A percentile compares a stretch with the other conserved stretches of the same genome.
phyloP scores from a whole-genome alignment of 164 flowering plant species.

The Aristolochia contorta region DNA sequence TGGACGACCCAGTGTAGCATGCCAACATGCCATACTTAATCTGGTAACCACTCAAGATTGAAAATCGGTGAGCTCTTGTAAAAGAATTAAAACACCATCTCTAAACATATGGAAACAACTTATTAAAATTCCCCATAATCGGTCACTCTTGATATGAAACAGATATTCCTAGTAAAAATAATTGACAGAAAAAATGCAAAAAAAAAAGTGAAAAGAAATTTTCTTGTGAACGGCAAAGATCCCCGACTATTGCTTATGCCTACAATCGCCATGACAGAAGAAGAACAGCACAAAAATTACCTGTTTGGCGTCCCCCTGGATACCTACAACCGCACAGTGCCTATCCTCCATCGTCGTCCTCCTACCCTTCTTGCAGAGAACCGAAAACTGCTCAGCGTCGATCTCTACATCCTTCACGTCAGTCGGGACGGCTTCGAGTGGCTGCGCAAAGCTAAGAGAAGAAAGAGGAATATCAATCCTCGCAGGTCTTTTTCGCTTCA shows the following conservation, averaged over 20 bases:
- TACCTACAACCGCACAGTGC: constrained; percentile 41
- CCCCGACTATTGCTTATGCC: not conserved
- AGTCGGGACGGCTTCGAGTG: not conserved
- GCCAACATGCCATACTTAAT: no score
- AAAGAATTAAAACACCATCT: no score
- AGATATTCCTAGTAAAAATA: no score
- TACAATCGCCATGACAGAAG: constrained; percentile 3
- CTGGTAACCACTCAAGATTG: not conserved
- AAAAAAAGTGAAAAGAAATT: not conserved
- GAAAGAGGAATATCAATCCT: constrained; percentile 57
- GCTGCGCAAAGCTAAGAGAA: constrained; percentile 18
- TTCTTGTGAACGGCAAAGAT: not conserved
- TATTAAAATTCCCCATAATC: not conserved
- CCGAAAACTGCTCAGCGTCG: constrained; percentile 52
- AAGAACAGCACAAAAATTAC: constrained; percentile 22
- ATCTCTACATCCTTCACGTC: constrained; percentile 24
- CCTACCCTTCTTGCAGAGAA: constrained; percentile 76
- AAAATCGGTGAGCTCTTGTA: not conserved
- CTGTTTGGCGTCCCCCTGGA: constrained; percentile 65
- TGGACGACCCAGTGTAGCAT: no score
- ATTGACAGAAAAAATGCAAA: not conserved
- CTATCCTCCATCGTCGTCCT: constrained; percentile 81
- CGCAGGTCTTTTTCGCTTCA: constrained; percentile 73
- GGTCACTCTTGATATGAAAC: no score
- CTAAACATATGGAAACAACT: not conserved